Evolutionary conservation across 306 rosid species (phyloP), one percentile per base, ranked within the genome.

Genomic region (Medicago arabica): DNA sequence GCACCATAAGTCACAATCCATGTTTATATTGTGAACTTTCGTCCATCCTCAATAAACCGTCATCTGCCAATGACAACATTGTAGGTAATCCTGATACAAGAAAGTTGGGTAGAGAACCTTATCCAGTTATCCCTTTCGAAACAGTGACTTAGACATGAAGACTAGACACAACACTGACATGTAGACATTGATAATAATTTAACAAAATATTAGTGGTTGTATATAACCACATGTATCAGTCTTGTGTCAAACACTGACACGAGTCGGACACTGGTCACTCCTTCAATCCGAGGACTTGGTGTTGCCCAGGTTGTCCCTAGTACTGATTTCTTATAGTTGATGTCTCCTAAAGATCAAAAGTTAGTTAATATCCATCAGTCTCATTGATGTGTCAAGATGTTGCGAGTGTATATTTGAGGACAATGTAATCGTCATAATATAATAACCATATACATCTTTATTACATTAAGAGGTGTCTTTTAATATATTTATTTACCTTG

Each of bases 381-480:
- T 39, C 16, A 34, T 44, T 51, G 23, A 13, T 64, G 43, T 63
- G 44, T 84, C 49, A 54, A 54, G 28, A 44, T 62, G 67, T 7
- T 75, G 8, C 23, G 10, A 64, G 36, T 70, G 36, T 57, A n/a
- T 46, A 44, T 74, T 67, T 28, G 66, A 43, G 19, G 59, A 80
- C 62, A 67, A 72, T 67, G 43, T 57, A 44, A 74, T 68, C 65
- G 63, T 62, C 65, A 44, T 55, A 25, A 64, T 46, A 78, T 62
- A 58, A 67, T 80, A 51, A 51, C 31, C 40, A 8, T 74, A 50
- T 16, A 16, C 38, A 16, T 7, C 44, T 34, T 65, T 25, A 31
- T 23, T 54, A 51, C 18, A 44, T 25, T 39, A 51, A 55, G 17
- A n/a, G 44, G 53, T 44, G 61, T 53, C 58, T 80, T 80, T 71